These are phyloP conservation scores for Aspergillus alliaceus DNA, from an alignment of 2,329 filamentous ascomycete species.

Conservation along the genomic window DNA sequence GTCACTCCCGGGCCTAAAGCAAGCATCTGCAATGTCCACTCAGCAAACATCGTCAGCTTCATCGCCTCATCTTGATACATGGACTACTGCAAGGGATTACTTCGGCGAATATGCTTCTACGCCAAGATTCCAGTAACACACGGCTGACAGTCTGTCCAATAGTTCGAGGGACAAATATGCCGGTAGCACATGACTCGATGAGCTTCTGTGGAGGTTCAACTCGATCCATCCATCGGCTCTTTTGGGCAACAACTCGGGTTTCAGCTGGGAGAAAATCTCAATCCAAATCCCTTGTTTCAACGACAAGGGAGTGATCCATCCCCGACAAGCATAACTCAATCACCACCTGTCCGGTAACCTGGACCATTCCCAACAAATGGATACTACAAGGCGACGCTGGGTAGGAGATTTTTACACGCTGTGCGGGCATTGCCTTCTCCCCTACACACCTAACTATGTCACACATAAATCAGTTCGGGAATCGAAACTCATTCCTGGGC, in stretches of 20 bases:
- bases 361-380: neutral
- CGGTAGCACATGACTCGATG: neutral
- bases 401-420: neutral
- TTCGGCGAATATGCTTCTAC: neutral
- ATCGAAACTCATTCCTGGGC: conserved; percentile 64
- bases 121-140: neutral
- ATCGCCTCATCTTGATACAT: neutral
- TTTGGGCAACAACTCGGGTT: neutral
- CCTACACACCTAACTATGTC: conserved; percentile 6
- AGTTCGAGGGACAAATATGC: neutral
- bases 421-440: neutral
- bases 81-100: neutral
- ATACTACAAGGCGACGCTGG: neutral
- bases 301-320: neutral
- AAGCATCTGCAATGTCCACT: neutral
- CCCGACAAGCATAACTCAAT: neutral
- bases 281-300: neutral
- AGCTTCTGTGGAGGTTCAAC: neutral
- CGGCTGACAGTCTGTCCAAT: neutral
- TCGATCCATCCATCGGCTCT: neutral
- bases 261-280: neutral
- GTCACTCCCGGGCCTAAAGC: neutral
- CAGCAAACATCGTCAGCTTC: neutral
- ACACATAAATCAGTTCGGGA: conserved; percentile 28
- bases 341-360: neutral